Evolutionary conservation across 2,329 filamentous ascomycete genomes (phyloP).

Genomic region (Ophiostoma piceae): DNA sequence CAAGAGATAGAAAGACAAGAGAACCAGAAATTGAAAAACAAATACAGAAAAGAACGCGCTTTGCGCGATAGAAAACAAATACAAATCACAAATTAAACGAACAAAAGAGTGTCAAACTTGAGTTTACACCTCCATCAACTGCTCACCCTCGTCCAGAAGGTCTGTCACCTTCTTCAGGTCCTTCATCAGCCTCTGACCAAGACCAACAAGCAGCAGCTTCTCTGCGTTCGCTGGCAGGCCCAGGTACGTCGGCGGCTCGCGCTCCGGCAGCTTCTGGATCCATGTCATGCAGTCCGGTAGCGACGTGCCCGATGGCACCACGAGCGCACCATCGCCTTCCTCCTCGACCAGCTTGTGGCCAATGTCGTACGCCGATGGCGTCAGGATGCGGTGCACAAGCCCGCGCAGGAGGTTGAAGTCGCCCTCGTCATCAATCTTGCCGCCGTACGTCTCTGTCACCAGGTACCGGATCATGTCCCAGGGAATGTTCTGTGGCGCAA

Average conservation of each 20-base stretch:
- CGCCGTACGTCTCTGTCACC: conserved; percentile 90
- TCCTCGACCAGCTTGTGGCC: conserved; percentile 78
- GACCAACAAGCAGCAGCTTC: conserved; percentile 84
- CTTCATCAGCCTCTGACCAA: conserved; percentile 76
- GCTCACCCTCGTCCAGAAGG: conserved; percentile 88
- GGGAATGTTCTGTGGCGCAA: conserved; percentile 87
- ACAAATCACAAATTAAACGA: background rate
- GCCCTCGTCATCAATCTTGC: conserved; percentile 88
- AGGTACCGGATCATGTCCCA: conserved; percentile 94
- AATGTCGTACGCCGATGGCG: conserved; percentile 83
- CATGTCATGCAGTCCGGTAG: conserved; percentile 83
- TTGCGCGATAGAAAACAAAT: conserved; percentile 8
- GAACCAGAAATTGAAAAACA: too few species aligned
- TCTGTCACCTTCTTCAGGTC: conserved; percentile 82
- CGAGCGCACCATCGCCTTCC: conserved; percentile 43
- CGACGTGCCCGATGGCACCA: conserved; percentile 73
- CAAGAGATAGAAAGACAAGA: too few species aligned
- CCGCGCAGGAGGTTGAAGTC: conserved; percentile 71
- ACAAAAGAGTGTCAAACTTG: background rate
- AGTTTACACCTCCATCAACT: conserved; percentile 44
- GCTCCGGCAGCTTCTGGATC: conserved; percentile 87
- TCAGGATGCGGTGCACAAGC: conserved; percentile 74
- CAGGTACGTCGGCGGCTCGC: conserved; percentile 92
- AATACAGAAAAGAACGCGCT: background rate
- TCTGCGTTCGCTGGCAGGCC: conserved; percentile 93